Conservation (phyloP, 2,329 filamentous ascomycete species). For the Arthrobotrys megalospora region DNA sequence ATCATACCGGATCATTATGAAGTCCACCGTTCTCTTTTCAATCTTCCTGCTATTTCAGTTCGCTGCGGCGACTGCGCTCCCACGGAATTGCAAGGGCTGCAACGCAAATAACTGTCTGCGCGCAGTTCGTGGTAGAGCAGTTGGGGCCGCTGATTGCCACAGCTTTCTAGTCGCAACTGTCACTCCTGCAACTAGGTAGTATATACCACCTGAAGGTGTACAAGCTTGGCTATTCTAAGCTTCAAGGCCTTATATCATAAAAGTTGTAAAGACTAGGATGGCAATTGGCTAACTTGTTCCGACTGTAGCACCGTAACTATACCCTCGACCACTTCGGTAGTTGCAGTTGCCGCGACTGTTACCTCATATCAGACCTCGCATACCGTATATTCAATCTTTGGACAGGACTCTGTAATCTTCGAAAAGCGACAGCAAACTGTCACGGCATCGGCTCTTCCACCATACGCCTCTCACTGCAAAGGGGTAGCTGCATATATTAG, state of each 20-base stretch:
- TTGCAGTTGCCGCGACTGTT: not conserved
- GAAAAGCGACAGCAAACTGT: slow-evolving; percentile 4
- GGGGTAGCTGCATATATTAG: not conserved
- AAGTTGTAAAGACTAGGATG: not conserved
- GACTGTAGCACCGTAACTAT: not conserved
- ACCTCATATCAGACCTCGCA: not conserved
- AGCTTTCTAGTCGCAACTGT: not conserved
- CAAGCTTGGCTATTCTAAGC: not conserved
- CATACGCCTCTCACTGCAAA: not conserved
- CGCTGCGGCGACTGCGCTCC: not conserved
- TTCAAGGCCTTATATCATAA: too few relatives aligned
- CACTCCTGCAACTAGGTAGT: slow-evolving; percentile 7
- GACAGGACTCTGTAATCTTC: not conserved
- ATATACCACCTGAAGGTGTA: not conserved
- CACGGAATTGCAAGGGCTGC: not conserved
- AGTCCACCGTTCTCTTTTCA: not conserved
- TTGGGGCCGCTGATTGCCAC: not conserved
- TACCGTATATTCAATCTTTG: slow-evolving; percentile 6
- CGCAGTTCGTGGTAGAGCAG: not conserved
- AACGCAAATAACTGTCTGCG: slow-evolving; percentile 3
- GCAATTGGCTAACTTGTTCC: slow-evolving; percentile 1
- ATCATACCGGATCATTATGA: not conserved
- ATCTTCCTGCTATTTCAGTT: not conserved
- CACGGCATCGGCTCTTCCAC: not conserved
- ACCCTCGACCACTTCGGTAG: not conserved